Conservation (phyloP, 768 basidiomycete species). For the Leccinum variicolor region DNA sequence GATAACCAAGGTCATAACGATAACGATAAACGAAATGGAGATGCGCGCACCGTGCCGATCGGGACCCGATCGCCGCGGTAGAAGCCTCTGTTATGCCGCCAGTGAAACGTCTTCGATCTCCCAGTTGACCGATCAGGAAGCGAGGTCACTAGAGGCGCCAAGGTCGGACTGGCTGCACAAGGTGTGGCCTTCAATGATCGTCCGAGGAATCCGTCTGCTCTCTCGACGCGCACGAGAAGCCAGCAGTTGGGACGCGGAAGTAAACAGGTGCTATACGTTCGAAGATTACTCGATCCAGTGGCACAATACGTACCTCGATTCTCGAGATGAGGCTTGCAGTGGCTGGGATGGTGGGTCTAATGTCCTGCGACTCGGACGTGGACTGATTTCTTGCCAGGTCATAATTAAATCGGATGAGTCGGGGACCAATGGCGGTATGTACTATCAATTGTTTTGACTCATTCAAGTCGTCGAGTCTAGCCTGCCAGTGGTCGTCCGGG, state of each 20-base stretch:
- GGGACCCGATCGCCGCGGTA: constrained; percentile 71
- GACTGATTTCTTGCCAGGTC: not conserved
- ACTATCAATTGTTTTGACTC: constrained; percentile 1
- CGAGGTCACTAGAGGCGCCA: constrained; percentile 59
- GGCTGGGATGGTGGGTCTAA: constrained; percentile 14
- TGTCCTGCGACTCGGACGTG: not conserved
- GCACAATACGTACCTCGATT: constrained; percentile 17
- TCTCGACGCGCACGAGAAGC: constrained; percentile 72
- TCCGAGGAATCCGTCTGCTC: constrained; percentile 57
- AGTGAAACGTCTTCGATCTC: constrained; percentile 75
- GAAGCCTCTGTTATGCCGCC: constrained; percentile 62
- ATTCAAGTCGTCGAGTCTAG: no score
- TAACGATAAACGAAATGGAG: not conserved
- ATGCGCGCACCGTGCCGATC: constrained; percentile 45
- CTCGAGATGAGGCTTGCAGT: constrained; percentile 23
- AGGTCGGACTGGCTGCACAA: constrained; percentile 56
- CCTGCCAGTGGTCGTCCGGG: no score
- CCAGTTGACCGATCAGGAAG: constrained; percentile 52
- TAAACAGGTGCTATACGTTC: constrained; percentile 7
- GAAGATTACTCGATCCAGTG: not conserved
- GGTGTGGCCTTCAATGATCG: constrained; percentile 74
- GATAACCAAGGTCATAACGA: no score
- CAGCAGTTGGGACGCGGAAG: constrained; percentile 69
- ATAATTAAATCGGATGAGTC: not conserved
- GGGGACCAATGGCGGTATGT: not conserved